Evolutionary conservation across 139 green algal genomes (phyloP), one percentile per base, ranked within the genome.

Genomic region (Coelastrella sp.): DNA sequence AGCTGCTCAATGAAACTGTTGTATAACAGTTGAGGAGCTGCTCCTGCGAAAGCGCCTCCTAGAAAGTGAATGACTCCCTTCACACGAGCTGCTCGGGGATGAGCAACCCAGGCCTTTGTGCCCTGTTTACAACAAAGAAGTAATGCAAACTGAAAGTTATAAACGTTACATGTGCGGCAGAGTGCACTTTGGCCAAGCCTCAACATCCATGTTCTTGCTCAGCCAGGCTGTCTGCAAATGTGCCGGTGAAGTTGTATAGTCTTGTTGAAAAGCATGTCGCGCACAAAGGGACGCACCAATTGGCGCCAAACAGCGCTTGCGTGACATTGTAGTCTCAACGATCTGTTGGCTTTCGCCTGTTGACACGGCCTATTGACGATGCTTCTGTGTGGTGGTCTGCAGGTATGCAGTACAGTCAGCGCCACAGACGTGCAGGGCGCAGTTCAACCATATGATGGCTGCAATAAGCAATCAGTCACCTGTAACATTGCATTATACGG

Each of bases 31-130:
- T 91, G 84, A 30, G 93, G 93, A 32, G 91, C 89, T 38, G 91
- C 92, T 1, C 93, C 92, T 7, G 86, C 91, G 79, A 96, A 95
- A 0, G 92, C 93, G 1, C 93, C 93, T 0, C 92, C 92, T 25
- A 95, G 75, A 83, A 96, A 95, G 71, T 96, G 93, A 2, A 95
- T 86, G 3, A 94, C 77, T 0, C 90, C 93, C 35, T 88, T 89
- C 25, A 87, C 50, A 17, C 71, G 69, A 0, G 66, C 67, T 41
- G 67, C 35, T 21, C 80, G 48, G 2, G 67, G 45, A 50, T 86
- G 80, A 17, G 66, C 80, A 5, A 86, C 30, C 80, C 80, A 86
- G 2, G 80, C 50, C 23, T 64, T 64, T 0, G 50, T 73, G 45
- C 51, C 23, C 32, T 59, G 34, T 67, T 86, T 66, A 35, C n/a